Conservation (phyloP, 257 asterid genomes). For the Fraxinus cuspidata region DNA sequence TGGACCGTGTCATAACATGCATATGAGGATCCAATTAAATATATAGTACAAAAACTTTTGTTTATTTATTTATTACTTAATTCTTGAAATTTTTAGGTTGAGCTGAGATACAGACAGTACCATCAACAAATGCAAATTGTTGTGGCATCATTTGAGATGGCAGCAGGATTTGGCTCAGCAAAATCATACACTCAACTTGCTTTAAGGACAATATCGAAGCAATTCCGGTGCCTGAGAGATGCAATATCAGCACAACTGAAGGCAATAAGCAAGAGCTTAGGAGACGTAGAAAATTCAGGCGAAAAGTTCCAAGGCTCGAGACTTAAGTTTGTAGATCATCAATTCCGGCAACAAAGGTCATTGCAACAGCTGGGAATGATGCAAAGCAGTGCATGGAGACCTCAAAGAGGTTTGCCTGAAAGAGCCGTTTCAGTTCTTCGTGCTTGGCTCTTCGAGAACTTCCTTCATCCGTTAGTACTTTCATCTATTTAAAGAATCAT, state of each 20-base stretch:
- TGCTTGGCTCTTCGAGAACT: slow-evolving; percentile 84
- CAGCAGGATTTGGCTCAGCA: slow-evolving; percentile 69
- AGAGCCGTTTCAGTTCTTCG: slow-evolving; percentile 79
- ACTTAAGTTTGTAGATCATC: slow-evolving; percentile 50
- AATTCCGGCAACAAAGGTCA: slow-evolving; percentile 53
- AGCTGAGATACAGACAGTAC: slow-evolving; percentile 64
- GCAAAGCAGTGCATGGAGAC: slow-evolving; percentile 72
- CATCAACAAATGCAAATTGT: slow-evolving; percentile 64
- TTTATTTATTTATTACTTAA: neutral
- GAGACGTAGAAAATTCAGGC: slow-evolving; percentile 42
- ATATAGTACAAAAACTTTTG: neutral
- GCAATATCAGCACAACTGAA: slow-evolving; percentile 56
- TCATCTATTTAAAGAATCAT: neutral
- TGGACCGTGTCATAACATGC: slow-evolving; percentile 13
- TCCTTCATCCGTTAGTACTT: slow-evolving; percentile 68
- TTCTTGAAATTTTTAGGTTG: slow-evolving; percentile 44
- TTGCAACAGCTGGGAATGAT: slow-evolving; percentile 63
- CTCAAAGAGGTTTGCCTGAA: slow-evolving; percentile 75
- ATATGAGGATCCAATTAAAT: neutral
- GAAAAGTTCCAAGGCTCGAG: slow-evolving; percentile 47
- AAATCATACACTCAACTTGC: slow-evolving; percentile 62
- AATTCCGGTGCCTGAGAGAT: slow-evolving; percentile 61
- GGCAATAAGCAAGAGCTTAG: slow-evolving; percentile 45
- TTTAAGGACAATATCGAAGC: slow-evolving; percentile 61
- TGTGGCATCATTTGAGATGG: slow-evolving; percentile 57